These are phyloP conservation scores for Tremella fuciformis DNA, from an alignment of 768 basidiomycete genomes.

Conservation along the genomic window DNA sequence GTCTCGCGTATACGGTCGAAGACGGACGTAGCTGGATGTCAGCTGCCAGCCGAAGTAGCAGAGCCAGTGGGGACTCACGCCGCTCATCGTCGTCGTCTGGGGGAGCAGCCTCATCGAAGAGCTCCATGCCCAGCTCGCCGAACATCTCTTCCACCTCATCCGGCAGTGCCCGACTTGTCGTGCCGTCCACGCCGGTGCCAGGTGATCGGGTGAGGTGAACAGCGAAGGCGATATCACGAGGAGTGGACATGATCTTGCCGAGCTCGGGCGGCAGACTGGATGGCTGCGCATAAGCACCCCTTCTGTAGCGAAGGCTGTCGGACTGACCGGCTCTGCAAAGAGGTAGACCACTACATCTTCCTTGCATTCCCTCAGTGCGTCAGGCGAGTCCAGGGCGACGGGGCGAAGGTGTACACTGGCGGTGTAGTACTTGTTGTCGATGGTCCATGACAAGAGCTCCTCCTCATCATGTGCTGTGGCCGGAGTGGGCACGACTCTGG, in stretches of 20 bases:
- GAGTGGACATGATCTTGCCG: conserved; percentile 4
- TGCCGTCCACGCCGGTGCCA: not conserved
- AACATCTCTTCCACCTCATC: conserved; percentile 19
- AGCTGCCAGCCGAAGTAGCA: not conserved
- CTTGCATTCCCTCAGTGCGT: not conserved
- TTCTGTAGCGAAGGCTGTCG: conserved; percentile 2
- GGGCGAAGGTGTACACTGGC: conserved; percentile 26
- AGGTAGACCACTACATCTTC: not conserved
- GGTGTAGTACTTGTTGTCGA: conserved; percentile 49
- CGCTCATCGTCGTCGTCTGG: conserved; percentile 38
- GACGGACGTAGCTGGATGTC: conserved; percentile 23
- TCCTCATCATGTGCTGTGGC: not conserved
- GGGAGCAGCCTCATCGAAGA: conserved; percentile 13
- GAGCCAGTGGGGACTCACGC: conserved; percentile 31
- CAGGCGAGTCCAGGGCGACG: not conserved
- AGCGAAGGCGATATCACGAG: conserved; percentile 38
- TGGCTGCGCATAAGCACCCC: conserved; percentile 8
- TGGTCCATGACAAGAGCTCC: conserved; percentile 25
- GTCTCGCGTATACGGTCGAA: conserved; percentile 38
- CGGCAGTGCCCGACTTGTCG: not conserved
- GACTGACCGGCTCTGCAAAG: conserved; percentile 5
- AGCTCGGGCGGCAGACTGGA: not conserved
- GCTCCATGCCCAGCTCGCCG: conserved; percentile 25
- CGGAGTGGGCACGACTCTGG: not conserved
- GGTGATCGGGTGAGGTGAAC: conserved; percentile 10